Percentiles rank a stretch among this genome's conserved stretches.
Evolutionary conservation across 257 asterid species (phyloP).

Genomic region (Penstemon eatonii): DNA sequence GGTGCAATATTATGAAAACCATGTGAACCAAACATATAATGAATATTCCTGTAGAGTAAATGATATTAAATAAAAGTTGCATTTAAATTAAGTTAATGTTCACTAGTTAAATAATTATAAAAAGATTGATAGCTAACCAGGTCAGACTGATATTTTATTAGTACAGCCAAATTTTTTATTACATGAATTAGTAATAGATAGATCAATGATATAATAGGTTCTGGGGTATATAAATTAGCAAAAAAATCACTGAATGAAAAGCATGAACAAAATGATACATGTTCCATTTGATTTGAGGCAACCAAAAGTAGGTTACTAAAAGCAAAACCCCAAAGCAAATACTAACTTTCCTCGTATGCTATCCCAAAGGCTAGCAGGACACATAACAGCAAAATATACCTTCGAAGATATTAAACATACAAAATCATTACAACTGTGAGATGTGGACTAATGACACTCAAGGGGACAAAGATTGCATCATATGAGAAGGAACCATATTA

Average conservation of each 20-base stretch:
- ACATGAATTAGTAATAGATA: too few species aligned
- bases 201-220: too few species aligned
- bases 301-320: background rate
- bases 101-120: too few species aligned
- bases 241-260: background rate
- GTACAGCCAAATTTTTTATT: too few species aligned
- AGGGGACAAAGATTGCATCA: constrained; percentile 5
- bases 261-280: background rate
- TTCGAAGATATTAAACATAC: constrained; percentile 17
- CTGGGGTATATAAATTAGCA: background rate
- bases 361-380: background rate
- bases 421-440: constrained; percentile 1
- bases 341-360: constrained; percentile 1
- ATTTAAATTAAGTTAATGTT: too few species aligned
- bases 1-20: too few species aligned
- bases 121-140: too few species aligned
- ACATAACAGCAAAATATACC: background rate
- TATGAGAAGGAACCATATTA: constrained; percentile 19
- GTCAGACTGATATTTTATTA: too few species aligned
- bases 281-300: background rate
- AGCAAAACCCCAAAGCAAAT: background rate
- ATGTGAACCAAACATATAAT: too few species aligned
- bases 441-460: constrained; percentile 3
- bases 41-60: too few species aligned
- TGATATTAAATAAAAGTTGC: too few species aligned